These are phyloP conservation scores for Leucocoprinus sp. DNA, from an alignment of 768 basidiomycete genomes.

Conservation along the genomic window DNA sequence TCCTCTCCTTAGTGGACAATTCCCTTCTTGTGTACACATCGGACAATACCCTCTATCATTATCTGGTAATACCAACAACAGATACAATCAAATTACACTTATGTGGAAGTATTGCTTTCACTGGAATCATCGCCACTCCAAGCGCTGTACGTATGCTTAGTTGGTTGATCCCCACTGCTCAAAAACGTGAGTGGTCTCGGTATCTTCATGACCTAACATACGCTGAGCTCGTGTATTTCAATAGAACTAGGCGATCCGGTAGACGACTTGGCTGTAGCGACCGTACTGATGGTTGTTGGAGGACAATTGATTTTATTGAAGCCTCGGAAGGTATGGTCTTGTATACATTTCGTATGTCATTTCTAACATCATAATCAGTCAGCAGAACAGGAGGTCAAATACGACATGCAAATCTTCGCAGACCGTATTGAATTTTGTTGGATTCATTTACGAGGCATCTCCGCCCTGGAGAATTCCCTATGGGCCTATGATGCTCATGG, in stretches of 20 bases:
- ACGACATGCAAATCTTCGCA: conserved; percentile 95
- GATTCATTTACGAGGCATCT: conserved; percentile 94
- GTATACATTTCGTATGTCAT: background rate
- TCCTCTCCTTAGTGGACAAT: conserved; percentile 89
- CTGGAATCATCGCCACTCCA: conserved; percentile 81
- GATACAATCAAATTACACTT: conserved; percentile 80
- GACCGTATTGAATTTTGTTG: conserved; percentile 98
- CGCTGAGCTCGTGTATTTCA: background rate
- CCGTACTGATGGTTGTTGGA: conserved; percentile 92
- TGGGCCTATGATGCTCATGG: conserved; percentile 94
- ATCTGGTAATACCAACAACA: conserved; percentile 76
- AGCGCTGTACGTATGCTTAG: conserved; percentile 82
- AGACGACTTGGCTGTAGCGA: conserved; percentile 88
- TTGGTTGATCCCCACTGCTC: conserved; percentile 93
- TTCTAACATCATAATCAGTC: conserved; percentile 39
- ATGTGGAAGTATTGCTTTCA: conserved; percentile 93
- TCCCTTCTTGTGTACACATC: conserved; percentile 90
- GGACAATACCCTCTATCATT: conserved; percentile 92
- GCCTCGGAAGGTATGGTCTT: conserved; percentile 66
- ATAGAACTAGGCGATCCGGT: conserved; percentile 90
- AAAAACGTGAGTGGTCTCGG: conserved; percentile 64
- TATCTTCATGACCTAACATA: too few species aligned
- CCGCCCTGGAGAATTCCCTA: conserved; percentile 89
- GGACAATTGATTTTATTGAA: conserved; percentile 84
- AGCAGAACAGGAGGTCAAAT: conserved; percentile 82